Evolutionary conservation across 1,284 basidiomycete species (phyloP), one percentile per base, ranked within the genome.

Genomic region (Cystobasidium sp.): DNA sequence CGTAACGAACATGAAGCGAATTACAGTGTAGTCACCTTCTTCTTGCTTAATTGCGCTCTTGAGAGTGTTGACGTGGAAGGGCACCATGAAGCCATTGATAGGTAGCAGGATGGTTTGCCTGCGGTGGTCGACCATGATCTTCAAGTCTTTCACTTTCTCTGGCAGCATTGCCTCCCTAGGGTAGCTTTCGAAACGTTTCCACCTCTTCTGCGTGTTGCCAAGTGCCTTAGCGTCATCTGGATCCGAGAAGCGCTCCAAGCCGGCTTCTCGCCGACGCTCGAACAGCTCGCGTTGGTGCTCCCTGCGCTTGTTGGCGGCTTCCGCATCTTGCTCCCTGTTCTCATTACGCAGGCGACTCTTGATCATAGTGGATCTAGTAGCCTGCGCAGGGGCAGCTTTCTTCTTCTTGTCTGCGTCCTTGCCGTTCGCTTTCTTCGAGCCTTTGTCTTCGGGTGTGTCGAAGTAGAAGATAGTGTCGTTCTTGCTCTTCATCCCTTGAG

Each of bases 41-140:
- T 99, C 96, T 78, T 89, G 96, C 85, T 99, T 99, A 85, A 91
- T 94, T 46, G 91, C 92, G 81, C 97, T 99, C 84, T 99, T 99
- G 78, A 99, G 92, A 0, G 94, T 95, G 80, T 97, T 97, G 84
- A 99, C 95, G 81, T 99, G 97, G 86, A 97, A 98, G 0, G 97
- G 95, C 0, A 97, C 94, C 0, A 94, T 93, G 78, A 91, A 98
- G 3, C 96, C 96, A 80, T 98, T 90, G 78, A 99, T 90, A 12
- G 97, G 97, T 1, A 99, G 83, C 59, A 99, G 87, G 69, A 99
- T 89, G 0, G 94, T 93, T 78, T 93, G 90, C 16, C 92, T 88
- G 80, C 93, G 92, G 78, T 91, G 89, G 81, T 99, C 97, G 43
- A 99, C 90, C 77, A 88, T 88, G 77, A 99, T 93, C 91, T 97